A percentile compares a stretch with the other conserved stretches of the same genome.
These are phyloP conservation scores for Euphrasia arctica DNA, from an alignment of 305 asterid genomes.

Conservation along the genomic window DNA sequence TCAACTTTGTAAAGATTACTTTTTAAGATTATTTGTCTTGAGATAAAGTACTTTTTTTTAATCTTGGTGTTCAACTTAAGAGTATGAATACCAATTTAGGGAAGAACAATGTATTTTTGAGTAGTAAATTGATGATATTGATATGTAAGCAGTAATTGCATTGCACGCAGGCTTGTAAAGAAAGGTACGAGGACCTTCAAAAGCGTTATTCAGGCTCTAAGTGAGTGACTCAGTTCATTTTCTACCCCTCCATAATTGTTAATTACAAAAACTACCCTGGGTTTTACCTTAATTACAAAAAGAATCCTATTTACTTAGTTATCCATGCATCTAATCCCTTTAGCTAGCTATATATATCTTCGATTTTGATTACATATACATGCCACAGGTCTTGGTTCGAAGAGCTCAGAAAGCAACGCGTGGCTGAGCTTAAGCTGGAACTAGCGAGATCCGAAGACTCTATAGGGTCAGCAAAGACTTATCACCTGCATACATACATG, in stretches of 20 bases:
- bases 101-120: too few species aligned
- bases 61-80: too few species aligned
- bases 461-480: constrained; percentile 41
- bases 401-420: constrained; percentile 43
- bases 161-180: constrained; percentile 66
- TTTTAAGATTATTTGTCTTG: too few species aligned
- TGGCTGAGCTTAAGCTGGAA: constrained; percentile 44
- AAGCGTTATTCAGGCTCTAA: constrained; percentile 63
- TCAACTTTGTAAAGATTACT: too few species aligned
- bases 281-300: background rate
- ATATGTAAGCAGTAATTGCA: constrained; percentile 18
- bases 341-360: background rate
- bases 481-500: constrained; percentile 4
- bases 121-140: constrained; percentile 1
- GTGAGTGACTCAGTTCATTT: constrained; percentile 41
- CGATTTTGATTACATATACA: background rate
- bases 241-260: too few species aligned
- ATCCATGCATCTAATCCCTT: too few species aligned
- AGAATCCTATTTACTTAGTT: too few species aligned
- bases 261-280: background rate
- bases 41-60: too few species aligned
- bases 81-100: too few species aligned
- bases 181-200: constrained; percentile 71
- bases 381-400: constrained; percentile 47
- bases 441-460: constrained; percentile 47